phyloP scores from a whole-genome alignment of 1,139 yeast species.

The Ogataea hybrid region DNA sequence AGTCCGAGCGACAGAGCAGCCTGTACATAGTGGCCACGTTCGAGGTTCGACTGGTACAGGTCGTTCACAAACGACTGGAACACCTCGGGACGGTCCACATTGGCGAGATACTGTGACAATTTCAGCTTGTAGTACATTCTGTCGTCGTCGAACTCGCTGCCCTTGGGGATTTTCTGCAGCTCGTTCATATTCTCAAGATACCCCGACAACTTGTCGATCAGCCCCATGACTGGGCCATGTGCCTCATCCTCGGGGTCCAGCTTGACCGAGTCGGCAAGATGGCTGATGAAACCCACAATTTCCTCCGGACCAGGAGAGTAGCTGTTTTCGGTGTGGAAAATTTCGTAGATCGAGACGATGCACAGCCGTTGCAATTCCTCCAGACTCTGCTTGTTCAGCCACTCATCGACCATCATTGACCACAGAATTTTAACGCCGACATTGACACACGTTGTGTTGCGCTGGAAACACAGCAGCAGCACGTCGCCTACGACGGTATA shows the following conservation, averaged over 20 bases:
- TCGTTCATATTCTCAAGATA: constrained; percentile 68
- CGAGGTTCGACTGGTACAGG: constrained; percentile 64
- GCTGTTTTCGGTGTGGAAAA: constrained; percentile 51
- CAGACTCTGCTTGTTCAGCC: constrained; percentile 56
- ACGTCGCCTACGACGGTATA: constrained; percentile 64
- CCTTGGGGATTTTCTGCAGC: constrained; percentile 71
- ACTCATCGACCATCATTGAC: constrained; percentile 68
- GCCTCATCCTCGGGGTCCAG: constrained; percentile 71
- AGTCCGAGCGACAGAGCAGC: constrained; percentile 81
- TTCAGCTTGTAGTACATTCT: constrained; percentile 78
- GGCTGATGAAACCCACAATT: constrained; percentile 51
- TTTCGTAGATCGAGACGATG: constrained; percentile 59
- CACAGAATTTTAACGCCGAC: constrained; percentile 70
- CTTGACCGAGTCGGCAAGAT: constrained; percentile 46
- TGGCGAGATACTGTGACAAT: constrained; percentile 73
- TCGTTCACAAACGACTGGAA: constrained; percentile 76
- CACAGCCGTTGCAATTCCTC: constrained; percentile 64
- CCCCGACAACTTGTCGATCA: constrained; percentile 57
- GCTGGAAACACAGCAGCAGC: constrained; percentile 67
- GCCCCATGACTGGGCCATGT: constrained; percentile 47
- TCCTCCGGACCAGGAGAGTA: constrained; percentile 58
- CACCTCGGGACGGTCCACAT: constrained; percentile 77
- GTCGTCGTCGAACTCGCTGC: constrained; percentile 84
- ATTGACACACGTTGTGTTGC: constrained; percentile 58
- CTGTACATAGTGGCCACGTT: constrained; percentile 67